Evolutionary conservation across 2,329 filamentous ascomycete species (phyloP).

Genomic region (Colletotrichum karsti): DNA sequence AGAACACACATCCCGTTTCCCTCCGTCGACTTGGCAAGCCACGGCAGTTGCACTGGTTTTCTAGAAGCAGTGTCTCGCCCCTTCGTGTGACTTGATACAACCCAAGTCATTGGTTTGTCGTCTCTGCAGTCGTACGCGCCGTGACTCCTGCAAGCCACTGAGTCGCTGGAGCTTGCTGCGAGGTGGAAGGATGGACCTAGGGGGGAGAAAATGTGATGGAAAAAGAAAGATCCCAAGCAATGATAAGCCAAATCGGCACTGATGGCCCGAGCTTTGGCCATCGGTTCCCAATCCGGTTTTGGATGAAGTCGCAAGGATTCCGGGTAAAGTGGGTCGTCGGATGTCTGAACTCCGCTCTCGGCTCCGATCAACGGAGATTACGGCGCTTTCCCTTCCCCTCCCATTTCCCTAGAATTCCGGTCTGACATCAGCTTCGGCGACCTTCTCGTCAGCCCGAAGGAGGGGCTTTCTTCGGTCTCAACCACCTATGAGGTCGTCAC

Average conservation of each 20-base stretch:
- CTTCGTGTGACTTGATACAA: neutral
- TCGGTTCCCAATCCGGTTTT: neutral
- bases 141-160: neutral
- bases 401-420: no score
- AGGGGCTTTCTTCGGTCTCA: neutral
- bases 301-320: neutral
- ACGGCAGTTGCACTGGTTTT: neutral
- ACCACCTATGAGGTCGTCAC: neutral
- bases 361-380: slow-evolving; percentile 16
- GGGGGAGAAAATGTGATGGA: neutral
- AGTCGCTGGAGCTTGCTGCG: neutral
- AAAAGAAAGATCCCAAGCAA: neutral
- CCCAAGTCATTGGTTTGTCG: no score
- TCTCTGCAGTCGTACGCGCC: no score
- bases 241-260: slow-evolving; percentile 10
- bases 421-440: neutral
- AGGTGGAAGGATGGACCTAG: neutral
- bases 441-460: neutral
- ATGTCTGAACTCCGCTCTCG: slow-evolving; percentile 8
- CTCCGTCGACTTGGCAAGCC: neutral
- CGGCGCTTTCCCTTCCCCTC: neutral
- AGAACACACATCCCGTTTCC: neutral
- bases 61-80: neutral
- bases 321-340: neutral
- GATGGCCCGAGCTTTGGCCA: neutral